Base-by-base conservation (phyloP, 2,329 filamentous ascomycete species). In the Colletotrichum graminicola region DNA sequence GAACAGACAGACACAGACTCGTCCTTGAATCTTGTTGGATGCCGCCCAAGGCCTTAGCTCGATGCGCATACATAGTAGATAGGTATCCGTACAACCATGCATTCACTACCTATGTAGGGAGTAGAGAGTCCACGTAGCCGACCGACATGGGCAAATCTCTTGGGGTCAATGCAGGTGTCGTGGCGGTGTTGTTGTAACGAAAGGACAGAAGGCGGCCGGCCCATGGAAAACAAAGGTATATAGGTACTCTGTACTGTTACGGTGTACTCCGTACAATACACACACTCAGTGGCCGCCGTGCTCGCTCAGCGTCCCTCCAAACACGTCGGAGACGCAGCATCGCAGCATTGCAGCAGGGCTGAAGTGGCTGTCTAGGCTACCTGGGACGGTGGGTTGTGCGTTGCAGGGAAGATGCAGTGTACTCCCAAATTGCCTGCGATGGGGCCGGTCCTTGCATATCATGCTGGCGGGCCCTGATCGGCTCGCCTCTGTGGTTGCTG, bases 1-100 rank as follows among this genome's bases (percentile, higher is more conserved):
- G 67, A 71, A 59, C 68, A 68, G 68, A 59, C 68, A 68, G 68
- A 68, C 57, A 41, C 26, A 36, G 52, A 52, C 41, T 36, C 56
- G 29, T 63, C 65, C 65, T 71, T 59, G 59, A 68, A 71, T 68
- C 39, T 71, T 54, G 49, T 36, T 43, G 16, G 23, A 63, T 47
- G 51, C 64, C 26, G 43, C 32, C 59, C 57, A 45, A 45, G 12
- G 51, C 26, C 26, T 39, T 43, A n/a, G n/a, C 12, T 49, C 23
- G 59, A 54, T n/a, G 23, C 36, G 14, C 62, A 32, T 47, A 16
- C 29, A 61, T 63, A 52, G 39, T 47, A 16, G 41, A 61, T 63
- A 52, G 43, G 21, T 45, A 34, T 6, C 34, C n/a, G n/a, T 34
- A 11, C 34, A 11, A 11, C 34, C 34, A 36, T 36, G 34, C 3